Percentiles rank a stretch among this genome's conserved stretches.
Conservation (phyloP, 2,329 filamentous ascomycete genomes). For the Lecanicillium sp. region DNA sequence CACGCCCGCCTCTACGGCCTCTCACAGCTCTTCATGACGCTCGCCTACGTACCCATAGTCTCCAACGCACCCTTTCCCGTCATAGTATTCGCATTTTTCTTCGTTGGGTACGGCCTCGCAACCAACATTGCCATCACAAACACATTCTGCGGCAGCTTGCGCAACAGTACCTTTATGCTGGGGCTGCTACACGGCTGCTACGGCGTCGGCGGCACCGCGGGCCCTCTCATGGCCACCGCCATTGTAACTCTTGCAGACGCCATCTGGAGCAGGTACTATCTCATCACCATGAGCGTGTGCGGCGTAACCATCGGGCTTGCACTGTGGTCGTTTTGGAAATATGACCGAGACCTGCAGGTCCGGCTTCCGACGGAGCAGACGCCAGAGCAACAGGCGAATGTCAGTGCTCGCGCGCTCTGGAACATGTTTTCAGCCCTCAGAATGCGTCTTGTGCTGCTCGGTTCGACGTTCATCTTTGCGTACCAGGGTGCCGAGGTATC, state of each 20-base stretch:
- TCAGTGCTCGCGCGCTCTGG: constrained; percentile 20
- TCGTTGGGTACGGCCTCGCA: constrained; percentile 53
- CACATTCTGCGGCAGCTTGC: constrained; percentile 48
- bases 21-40: constrained; percentile 45
- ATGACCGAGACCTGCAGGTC: constrained; percentile 48
- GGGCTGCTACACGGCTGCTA: constrained; percentile 61
- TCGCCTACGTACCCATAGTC: constrained; percentile 58
- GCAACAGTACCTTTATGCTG: constrained; percentile 44
- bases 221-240: constrained; percentile 66
- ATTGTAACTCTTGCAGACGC: constrained; percentile 52
- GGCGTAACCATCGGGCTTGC: constrained; percentile 48
- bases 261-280: constrained; percentile 66
- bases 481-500: constrained; percentile 82
- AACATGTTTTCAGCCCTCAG: constrained; percentile 40
- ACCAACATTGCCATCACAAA: constrained; percentile 50
- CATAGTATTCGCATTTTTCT: constrained; percentile 60
- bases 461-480: constrained; percentile 74
- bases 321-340: constrained; percentile 61
- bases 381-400: constrained; percentile 14
- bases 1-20: constrained; percentile 55
- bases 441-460: constrained; percentile 57
- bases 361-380: constrained; percentile 25
- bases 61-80: constrained; percentile 61
- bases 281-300: constrained; percentile 53
- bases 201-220: constrained; percentile 56